These are phyloP conservation scores for Cryptococcus wingfieldii DNA, from an alignment of 1,284 basidiomycete species.

Conservation along the genomic window DNA sequence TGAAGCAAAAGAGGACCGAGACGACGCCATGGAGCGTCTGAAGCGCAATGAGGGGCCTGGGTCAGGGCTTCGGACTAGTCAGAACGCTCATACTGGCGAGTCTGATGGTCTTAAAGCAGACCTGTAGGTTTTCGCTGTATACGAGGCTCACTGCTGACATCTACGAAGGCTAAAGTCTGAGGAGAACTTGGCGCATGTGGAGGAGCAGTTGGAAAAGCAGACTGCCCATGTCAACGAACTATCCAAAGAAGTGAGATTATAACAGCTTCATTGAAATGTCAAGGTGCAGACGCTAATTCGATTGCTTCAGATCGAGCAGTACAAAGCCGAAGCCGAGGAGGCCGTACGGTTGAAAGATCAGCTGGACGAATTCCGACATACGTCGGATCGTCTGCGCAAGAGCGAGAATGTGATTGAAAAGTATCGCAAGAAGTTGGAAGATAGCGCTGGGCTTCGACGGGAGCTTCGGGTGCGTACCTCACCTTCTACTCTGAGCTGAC, in stretches of 20 bases:
- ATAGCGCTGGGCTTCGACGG: conserved; percentile 79
- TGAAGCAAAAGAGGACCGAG: conserved; percentile 25
- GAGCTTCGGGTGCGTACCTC: conserved; percentile 65
- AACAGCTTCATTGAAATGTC: neutral
- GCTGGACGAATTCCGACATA: conserved; percentile 90
- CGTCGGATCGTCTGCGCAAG: conserved; percentile 84
- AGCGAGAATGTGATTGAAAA: conserved; percentile 97
- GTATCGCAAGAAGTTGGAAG: conserved; percentile 97
- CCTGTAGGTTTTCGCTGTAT: conserved; percentile 58
- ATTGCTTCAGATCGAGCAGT: conserved; percentile 60
- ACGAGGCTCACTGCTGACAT: neutral
- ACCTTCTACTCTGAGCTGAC: neutral
- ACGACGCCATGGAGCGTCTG: conserved; percentile 19
- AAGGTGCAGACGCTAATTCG: neutral
- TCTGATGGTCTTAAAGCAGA: conserved; percentile 72
- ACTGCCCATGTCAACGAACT: conserved; percentile 64
- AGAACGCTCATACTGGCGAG: conserved; percentile 50
- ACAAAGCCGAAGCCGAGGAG: conserved; percentile 73
- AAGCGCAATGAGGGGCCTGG: conserved; percentile 53
- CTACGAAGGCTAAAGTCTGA: conserved; percentile 59
- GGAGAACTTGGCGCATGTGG: conserved; percentile 73
- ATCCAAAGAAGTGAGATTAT: conserved; percentile 56
- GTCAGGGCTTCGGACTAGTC: conserved; percentile 53
- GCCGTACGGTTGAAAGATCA: conserved; percentile 80
- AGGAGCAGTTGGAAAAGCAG: conserved; percentile 74